phyloP scores from a whole-genome alignment of 306 rosid genomes.

The Senna siamea region DNA sequence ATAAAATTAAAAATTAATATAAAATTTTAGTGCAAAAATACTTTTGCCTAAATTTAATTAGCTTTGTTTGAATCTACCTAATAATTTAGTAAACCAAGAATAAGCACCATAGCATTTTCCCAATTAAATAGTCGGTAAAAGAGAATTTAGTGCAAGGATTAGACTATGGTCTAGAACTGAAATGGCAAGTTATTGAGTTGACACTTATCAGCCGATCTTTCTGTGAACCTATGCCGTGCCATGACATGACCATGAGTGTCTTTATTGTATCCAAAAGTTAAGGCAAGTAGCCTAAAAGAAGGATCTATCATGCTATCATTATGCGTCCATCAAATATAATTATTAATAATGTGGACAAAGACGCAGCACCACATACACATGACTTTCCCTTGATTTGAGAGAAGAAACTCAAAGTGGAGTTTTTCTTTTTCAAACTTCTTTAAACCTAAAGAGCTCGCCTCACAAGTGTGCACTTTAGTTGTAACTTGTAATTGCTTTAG shows the following conservation, averaged over 20 bases:
- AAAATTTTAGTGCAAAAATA: too few species aligned
- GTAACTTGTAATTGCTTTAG: slow-evolving; percentile 45
- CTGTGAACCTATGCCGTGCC: background rate
- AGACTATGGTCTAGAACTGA: background rate
- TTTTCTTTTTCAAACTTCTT: slow-evolving; percentile 22
- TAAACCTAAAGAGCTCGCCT: slow-evolving; percentile 19
- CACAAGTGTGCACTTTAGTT: slow-evolving; percentile 43
- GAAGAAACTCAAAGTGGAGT: background rate
- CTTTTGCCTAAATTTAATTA: too few species aligned
- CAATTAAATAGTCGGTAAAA: background rate
- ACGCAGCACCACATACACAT: slow-evolving; percentile 19
- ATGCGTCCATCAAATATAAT: slow-evolving; percentile 22
- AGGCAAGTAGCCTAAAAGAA: slow-evolving; percentile 52
- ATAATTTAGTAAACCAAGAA: background rate
- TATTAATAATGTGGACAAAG: slow-evolving; percentile 16
- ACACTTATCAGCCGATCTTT: background rate
- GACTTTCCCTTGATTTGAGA: slow-evolving; percentile 49
- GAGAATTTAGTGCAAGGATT: background rate
- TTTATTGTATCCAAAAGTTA: slow-evolving; percentile 56
- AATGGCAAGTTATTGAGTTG: background rate
- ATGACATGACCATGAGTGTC: slow-evolving; percentile 1
- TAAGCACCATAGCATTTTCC: background rate
- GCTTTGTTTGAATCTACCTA: too few species aligned
- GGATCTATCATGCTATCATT: slow-evolving; percentile 43
- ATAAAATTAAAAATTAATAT: too few species aligned